Percentiles rank a stretch among this genome's conserved stretches.
Conservation (phyloP, 371 early-diverging fungal genomes). For the Apophysomyces ossiformis region DNA sequence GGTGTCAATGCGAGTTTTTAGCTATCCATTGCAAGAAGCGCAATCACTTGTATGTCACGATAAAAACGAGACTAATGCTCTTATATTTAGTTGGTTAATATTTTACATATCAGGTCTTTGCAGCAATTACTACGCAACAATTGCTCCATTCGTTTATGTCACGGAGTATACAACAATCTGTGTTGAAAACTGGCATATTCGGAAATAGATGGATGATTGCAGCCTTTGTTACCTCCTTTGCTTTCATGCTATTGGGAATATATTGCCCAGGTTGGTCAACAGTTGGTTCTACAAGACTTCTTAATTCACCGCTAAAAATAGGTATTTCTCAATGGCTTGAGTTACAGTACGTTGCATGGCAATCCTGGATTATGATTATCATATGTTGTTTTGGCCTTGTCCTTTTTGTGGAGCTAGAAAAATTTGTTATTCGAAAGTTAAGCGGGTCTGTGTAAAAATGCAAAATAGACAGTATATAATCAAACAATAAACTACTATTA, state of each 20-base stretch:
- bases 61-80: neutral
- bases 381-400: conserved; percentile 71
- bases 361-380: conserved; percentile 79
- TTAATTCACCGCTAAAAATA: conserved; percentile 1
- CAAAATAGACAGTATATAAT: too few species aligned
- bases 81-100: neutral
- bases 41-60: conserved; percentile 30
- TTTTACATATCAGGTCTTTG: conserved; percentile 60
- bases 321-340: conserved; percentile 63
- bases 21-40: conserved; percentile 23
- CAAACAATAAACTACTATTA: too few species aligned
- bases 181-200: conserved; percentile 73
- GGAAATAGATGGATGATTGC: conserved; percentile 79
- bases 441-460: neutral
- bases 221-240: conserved; percentile 69
- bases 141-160: conserved; percentile 82
- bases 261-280: conserved; percentile 67
- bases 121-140: conserved; percentile 77
- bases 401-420: conserved; percentile 72
- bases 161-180: conserved; percentile 65
- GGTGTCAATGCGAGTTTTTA: conserved; percentile 51
- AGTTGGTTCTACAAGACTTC: neutral
- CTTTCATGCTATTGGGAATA: conserved; percentile 68
- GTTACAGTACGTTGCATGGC: conserved; percentile 63
- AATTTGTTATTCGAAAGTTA: conserved; percentile 47